Evolutionary conservation across 2,329 filamentous ascomycete genomes (phyloP).

Genomic region (Hirsutella minnesotensis): DNA sequence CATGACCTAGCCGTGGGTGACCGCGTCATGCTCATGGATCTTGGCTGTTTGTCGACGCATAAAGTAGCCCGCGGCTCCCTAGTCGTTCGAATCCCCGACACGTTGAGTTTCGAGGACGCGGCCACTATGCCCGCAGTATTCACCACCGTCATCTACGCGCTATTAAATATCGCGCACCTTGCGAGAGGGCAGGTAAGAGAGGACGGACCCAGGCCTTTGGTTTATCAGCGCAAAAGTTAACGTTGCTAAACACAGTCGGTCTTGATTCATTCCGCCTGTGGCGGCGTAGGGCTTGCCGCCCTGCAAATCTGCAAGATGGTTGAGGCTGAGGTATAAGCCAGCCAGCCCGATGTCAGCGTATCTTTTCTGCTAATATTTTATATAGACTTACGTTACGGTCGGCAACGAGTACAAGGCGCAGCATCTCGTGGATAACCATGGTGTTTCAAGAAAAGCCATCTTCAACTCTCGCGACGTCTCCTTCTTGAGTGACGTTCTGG

Average conservation of each 20-base stretch:
- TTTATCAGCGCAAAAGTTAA: background rate
- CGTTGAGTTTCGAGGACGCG: constrained; percentile 19
- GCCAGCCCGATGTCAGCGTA: background rate
- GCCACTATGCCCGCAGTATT: constrained; percentile 21
- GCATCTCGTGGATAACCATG: constrained; percentile 11
- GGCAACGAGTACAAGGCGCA: constrained; percentile 16
- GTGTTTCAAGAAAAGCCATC: constrained; percentile 14
- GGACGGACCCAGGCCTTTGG: background rate
- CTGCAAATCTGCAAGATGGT: constrained; percentile 13
- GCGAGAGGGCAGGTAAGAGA: constrained; percentile 4
- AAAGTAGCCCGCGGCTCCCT: constrained; percentile 7
- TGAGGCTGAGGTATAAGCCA: constrained; percentile 9
- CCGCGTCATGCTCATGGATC: constrained; percentile 16
- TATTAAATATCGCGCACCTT: constrained; percentile 5
- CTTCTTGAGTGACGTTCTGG: constrained; percentile 17
- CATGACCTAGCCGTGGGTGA: constrained; percentile 17
- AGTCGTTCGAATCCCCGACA: constrained; percentile 19
- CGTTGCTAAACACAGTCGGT: constrained; percentile 10
- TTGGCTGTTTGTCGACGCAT: constrained; percentile 13
- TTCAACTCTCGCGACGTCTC: constrained; percentile 18
- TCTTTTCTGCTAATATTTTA: background rate
- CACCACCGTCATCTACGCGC: constrained; percentile 15
- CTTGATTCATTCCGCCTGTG: constrained; percentile 19
- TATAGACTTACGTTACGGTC: constrained; percentile 13
- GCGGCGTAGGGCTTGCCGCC: constrained; percentile 18